Conservation (phyloP, 495 filamentous ascomycete genomes). For the Lophiotrema nucula region DNA sequence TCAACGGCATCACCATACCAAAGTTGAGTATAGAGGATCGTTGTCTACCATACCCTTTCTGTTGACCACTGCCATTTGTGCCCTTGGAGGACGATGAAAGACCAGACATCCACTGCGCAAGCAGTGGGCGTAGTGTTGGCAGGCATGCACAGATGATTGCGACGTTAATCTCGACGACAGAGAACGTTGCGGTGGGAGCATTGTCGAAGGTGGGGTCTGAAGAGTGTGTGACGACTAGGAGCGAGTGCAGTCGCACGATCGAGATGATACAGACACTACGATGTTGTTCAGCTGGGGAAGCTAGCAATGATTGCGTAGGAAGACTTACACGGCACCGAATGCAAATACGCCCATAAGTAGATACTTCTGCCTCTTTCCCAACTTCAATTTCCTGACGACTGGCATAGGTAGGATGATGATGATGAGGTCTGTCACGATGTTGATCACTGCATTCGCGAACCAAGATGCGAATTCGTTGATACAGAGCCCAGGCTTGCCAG, state of each 20-base stretch:
- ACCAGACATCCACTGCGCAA: constrained; percentile 28
- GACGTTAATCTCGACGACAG: constrained; percentile 34
- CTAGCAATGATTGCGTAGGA: constrained; percentile 2
- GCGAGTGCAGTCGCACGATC: constrained; percentile 38
- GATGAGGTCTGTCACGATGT: constrained; percentile 53
- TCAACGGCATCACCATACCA: background rate
- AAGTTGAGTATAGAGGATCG: background rate
- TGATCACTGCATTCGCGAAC: constrained; percentile 51
- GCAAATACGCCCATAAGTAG: constrained; percentile 38
- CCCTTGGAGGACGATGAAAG: constrained; percentile 11
- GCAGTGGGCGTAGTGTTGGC: constrained; percentile 34
- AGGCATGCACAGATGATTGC: constrained; percentile 40
- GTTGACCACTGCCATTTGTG: background rate
- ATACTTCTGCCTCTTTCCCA: constrained; percentile 33
- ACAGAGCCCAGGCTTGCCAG: constrained; percentile 35
- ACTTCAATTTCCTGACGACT: constrained; percentile 29
- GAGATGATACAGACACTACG: constrained; percentile 35
- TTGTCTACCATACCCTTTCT: background rate
- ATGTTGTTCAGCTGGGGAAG: background rate
- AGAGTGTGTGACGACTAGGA: constrained; percentile 31
- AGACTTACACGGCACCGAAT: constrained; percentile 37
- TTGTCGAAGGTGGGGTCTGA: constrained; percentile 37
- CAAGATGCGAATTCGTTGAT: constrained; percentile 48
- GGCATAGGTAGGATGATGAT: constrained; percentile 44
- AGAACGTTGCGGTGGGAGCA: constrained; percentile 33